Percentiles rank a stretch among this genome's conserved stretches.
Evolutionary conservation across 495 filamentous ascomycete genomes (phyloP).

Genomic region (Daldinia bambusicola): DNA sequence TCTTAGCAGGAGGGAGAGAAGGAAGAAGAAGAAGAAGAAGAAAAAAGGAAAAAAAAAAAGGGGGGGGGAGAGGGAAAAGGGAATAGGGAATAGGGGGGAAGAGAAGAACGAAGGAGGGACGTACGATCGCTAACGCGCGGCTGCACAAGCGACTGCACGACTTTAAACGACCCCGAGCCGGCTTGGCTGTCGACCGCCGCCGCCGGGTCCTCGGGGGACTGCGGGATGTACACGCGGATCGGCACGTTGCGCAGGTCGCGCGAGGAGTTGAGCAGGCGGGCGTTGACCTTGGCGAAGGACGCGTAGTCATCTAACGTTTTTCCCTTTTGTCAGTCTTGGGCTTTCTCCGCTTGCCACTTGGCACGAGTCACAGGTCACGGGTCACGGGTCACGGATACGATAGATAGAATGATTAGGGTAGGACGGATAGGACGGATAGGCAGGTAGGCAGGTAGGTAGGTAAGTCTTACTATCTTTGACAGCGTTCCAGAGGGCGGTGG

Average conservation of each 20-base stretch:
- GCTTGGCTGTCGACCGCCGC: constrained; percentile 50
- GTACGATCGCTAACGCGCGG: constrained; percentile 56
- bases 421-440: too few species aligned
- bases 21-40: not conserved
- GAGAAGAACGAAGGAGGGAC: constrained; percentile 26
- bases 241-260: constrained; percentile 83
- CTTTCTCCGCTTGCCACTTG: too few species aligned
- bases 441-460: too few species aligned
- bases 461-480: constrained; percentile 78
- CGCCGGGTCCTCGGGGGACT: constrained; percentile 60
- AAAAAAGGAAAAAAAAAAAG: not conserved
- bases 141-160: constrained; percentile 74
- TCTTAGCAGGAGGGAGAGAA: not conserved
- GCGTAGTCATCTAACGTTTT: constrained; percentile 72
- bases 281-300: constrained; percentile 77
- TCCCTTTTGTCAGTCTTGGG: not conserved
- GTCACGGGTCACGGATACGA: too few species aligned
- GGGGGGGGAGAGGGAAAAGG: not conserved
- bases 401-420: too few species aligned
- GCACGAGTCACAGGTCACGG: too few species aligned
- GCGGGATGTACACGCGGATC: constrained; percentile 87
- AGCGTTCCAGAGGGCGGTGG: constrained; percentile 84
- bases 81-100: not conserved
- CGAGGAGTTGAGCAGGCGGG: constrained; percentile 78
- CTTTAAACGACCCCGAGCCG: constrained; percentile 63